Evolutionary conservation across 148 eudicot species (phyloP), one percentile per base, ranked within the genome.

Genomic region (Cornus controversa): DNA sequence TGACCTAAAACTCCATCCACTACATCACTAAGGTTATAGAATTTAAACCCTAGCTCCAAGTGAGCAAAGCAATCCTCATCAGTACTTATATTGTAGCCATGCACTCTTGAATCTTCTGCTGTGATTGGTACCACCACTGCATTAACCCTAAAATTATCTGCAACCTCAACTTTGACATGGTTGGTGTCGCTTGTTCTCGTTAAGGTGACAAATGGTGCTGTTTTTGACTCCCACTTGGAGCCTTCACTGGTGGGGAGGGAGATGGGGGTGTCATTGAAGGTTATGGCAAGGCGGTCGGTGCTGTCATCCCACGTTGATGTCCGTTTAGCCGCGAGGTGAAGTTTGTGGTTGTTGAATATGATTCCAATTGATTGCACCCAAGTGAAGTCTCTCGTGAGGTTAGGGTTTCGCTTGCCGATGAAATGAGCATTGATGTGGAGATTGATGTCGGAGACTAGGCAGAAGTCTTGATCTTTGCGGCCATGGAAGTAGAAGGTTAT

Each of bases 341-440:
- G 79, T 15, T 76, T 76, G 53, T 76, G 79, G 31, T 31, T 67
- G 72, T 23, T 23, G 72, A 68, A 13, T 1, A 76, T 27, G 31
- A 76, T 31, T 23, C 73, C 93, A 72, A 77, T 71, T 89, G 89
- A 87, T 54, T 81, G 74, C 2, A 79, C 81, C 81, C 81, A 79
- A 24, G 81, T 79, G 77, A 79, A 79, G 72, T 79, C 81, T 18
- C 81, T 67, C 6, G 16, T 67, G 40, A 79, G 75, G 34, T 79
- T 73, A 20, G 70, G 76, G 77, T 73, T 79, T 22, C 81, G 70
- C 45, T 73, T 79, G 47, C 81, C 81, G 37, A 79, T 79, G 71
- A 79, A 79, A 57, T 73, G 81, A 27, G 71, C 81, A 47, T 79
- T 79, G 71, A 79, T 79, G 66, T 79, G 71, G 47, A 80, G 69